Conservation (phyloP, 2,329 filamentous ascomycete species). For the Mycosphaerella arachidis region DNA sequence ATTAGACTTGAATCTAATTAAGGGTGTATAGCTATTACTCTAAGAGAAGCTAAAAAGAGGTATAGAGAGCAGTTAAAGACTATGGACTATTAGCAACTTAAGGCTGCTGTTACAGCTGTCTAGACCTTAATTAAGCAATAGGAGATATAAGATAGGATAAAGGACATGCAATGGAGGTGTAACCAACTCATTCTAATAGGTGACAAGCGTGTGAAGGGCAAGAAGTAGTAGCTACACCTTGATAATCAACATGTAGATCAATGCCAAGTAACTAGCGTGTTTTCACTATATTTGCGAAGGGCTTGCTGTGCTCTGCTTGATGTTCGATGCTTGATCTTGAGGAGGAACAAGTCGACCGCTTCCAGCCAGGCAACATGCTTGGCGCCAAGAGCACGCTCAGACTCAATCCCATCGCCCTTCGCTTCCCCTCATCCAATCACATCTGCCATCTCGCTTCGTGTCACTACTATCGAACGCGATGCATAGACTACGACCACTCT, state of each 20-base stretch:
- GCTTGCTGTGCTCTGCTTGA: too few species aligned
- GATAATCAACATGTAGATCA: background rate
- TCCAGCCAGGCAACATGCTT: too few species aligned
- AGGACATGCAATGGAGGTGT: background rate
- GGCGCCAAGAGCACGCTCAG: too few species aligned
- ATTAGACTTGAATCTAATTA: background rate
- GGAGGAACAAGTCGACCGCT: too few species aligned
- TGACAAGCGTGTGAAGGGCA: background rate
- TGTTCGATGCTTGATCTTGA: too few species aligned
- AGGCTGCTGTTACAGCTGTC: background rate
- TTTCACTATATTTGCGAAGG: background rate
- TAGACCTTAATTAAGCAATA: background rate
- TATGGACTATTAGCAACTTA: background rate
- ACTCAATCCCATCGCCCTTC: too few species aligned
- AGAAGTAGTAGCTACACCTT: background rate
- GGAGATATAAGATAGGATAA: background rate
- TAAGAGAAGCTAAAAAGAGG: background rate
- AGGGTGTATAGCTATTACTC: constrained; percentile 1
- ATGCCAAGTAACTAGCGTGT: background rate
- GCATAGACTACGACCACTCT: too few species aligned
- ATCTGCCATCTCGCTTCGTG: too few species aligned
- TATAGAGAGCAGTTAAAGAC: background rate
- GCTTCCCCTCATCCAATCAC: too few species aligned
- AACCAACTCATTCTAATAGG: background rate
- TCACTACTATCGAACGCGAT: too few species aligned